phyloP scores from a whole-genome alignment of 2,329 filamentous ascomycete genomes.

The Colletotrichum sp. region DNA sequence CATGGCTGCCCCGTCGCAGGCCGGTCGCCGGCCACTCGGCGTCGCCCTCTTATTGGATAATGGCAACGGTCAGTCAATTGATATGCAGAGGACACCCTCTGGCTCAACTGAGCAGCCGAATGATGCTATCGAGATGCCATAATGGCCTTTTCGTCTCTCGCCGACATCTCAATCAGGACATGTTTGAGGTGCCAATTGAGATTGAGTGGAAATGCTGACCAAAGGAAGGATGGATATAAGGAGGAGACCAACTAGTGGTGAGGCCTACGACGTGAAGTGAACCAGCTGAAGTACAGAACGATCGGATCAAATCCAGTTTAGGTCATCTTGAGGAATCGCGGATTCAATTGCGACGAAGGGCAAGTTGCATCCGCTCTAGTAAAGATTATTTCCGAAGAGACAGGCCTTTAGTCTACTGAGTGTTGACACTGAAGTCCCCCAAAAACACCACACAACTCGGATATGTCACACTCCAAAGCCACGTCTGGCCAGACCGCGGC shows the following conservation, averaged over 20 bases:
- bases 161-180: background rate
- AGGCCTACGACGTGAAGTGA: background rate
- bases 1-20: conserved; percentile 14
- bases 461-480: background rate
- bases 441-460: background rate
- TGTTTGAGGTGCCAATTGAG: background rate
- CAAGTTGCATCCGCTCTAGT: background rate
- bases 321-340: background rate
- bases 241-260: background rate
- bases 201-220: background rate
- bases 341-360: background rate
- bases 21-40: background rate
- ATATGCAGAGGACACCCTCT: background rate
- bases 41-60: conserved; percentile 14
- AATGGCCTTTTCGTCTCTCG: background rate
- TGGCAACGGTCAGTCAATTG: background rate
- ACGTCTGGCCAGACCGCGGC: background rate
- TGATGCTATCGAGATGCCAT: background rate
- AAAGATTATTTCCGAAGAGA: background rate
- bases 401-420: background rate
- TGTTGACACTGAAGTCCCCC: background rate
- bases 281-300: background rate
- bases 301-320: background rate
- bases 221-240: background rate
- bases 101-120: background rate